phyloP scores from a whole-genome alignment of 2,329 filamentous ascomycete genomes.

The Byssoonygena ceratinophila region DNA sequence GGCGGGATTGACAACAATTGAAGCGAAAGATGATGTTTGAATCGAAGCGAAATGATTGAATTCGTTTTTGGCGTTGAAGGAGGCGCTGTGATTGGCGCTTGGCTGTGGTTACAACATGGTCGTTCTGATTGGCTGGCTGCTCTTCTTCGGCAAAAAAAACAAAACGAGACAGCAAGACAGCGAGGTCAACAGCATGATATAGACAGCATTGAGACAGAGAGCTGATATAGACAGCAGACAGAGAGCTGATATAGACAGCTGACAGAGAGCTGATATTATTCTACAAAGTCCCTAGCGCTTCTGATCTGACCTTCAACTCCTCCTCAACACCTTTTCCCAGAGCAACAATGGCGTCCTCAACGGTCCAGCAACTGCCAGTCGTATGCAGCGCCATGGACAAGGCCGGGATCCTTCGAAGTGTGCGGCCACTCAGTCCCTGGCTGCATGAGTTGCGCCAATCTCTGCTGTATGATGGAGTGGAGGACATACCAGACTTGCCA shows the following conservation, averaged over 20 bases:
- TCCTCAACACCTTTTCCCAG: conserved; percentile 29
- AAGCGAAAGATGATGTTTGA: conserved; percentile 4
- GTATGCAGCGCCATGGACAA: conserved; percentile 35
- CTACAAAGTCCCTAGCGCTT: conserved; percentile 12
- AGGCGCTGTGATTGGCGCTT: conserved; percentile 12
- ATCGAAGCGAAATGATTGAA: too few species aligned
- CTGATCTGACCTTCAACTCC: conserved; percentile 22
- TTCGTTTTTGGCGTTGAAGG: background rate
- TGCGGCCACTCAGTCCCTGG: conserved; percentile 35
- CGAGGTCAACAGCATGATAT: background rate
- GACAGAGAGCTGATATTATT: too few species aligned
- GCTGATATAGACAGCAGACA: too few species aligned
- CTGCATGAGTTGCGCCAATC: background rate
- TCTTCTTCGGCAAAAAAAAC: conserved; percentile 7
- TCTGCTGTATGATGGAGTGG: too few species aligned
- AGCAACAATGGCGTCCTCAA: conserved; percentile 32
- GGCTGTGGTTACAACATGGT: conserved; percentile 12
- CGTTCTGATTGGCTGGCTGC: conserved; percentile 15
- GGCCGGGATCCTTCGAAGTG: conserved; percentile 33
- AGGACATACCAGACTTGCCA: conserved; percentile 24
- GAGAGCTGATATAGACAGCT: too few species aligned
- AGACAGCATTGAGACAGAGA: too few species aligned
- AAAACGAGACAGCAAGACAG: too few species aligned
- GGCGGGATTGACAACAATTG: conserved; percentile 1
- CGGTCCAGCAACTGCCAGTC: conserved; percentile 24